Evolutionary conservation across 495 filamentous ascomycete species (phyloP), one percentile per base, ranked within the genome.

Genomic region (Neurospora sp.): DNA sequence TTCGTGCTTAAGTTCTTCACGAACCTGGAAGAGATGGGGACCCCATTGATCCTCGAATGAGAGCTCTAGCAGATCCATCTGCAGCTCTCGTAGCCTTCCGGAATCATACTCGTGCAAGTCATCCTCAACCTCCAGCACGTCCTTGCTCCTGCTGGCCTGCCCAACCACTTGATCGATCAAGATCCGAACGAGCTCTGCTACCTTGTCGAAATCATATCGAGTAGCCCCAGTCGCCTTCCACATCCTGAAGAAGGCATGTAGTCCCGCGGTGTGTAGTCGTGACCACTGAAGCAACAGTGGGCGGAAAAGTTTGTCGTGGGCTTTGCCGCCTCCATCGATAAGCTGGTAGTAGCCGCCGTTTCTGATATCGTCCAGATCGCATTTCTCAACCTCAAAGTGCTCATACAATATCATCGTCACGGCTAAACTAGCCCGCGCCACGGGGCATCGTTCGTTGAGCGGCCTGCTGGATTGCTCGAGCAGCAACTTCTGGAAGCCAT

Each of bases 11-110:
- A 98, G 85, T 82, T 97, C 93, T 62, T 97, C 93, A n/a, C 94
- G 91, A 15, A 98, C 93, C 80, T 97, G 93, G 75, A 84, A 83
- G 31, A 99, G 85, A 81, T 98, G 94, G 75, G 92, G 89, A 0
- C 94, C 94, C 96, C 96, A 98, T 38, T 90, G 92, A 79, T 94
- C 93, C 79, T 98, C 96, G 77, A 98, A 97, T 0, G 93, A 92
- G 69, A 95, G 84, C 77, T 97, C 93, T 8, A 98, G 83, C 5
- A 97, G 85, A 76, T 97, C 92, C 94, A 98, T 98, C 80, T 98
- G 96, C n/a, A 97, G 81, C 79, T 94, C 90, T 19, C 96, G 88
- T 11, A 98, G 82, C 28, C 90, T 87, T 42, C 87, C 81, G 69
- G 92, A 90, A 72, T 97, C 93, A 77, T 95, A 96, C 70, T 93